These are phyloP conservation scores for Cokeromyces recurvatus DNA, from an alignment of 371 early-diverging fungal species.

Conservation along the genomic window DNA sequence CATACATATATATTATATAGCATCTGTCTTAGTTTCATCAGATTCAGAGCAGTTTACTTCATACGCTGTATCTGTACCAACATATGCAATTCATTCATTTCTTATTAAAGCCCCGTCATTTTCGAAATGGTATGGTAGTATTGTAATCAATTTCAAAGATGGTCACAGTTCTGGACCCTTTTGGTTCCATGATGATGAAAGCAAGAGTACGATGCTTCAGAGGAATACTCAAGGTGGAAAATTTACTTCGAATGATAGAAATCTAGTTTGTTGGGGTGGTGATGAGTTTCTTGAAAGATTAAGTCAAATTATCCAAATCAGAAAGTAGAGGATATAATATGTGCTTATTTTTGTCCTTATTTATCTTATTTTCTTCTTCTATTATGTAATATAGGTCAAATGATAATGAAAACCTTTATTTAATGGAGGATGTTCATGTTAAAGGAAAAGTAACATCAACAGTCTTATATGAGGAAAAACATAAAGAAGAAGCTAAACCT, in stretches of 20 bases:
- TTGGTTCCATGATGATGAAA: constrained; percentile 53
- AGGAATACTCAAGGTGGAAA: constrained; percentile 40
- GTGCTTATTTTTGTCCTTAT: neutral
- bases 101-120: constrained; percentile 37
- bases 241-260: constrained; percentile 8
- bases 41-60: constrained; percentile 15
- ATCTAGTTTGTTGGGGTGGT: constrained; percentile 40
- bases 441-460: too few species aligned
- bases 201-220: constrained; percentile 42
- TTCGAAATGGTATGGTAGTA: constrained; percentile 41
- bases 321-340: constrained; percentile 23
- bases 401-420: constrained; percentile 11
- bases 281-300: constrained; percentile 42
- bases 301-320: constrained; percentile 17
- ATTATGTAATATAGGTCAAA: constrained; percentile 21
- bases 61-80: constrained; percentile 30
- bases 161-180: constrained; percentile 35
- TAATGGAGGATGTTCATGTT: constrained; percentile 1
- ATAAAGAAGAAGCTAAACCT: too few species aligned
- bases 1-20: neutral
- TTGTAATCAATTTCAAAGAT: constrained; percentile 37
- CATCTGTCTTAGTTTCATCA: constrained; percentile 21
- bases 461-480: too few species aligned
- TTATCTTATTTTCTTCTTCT: neutral
- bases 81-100: constrained; percentile 30